These are phyloP conservation scores for Penicillium fimorum DNA, from an alignment of 495 filamentous ascomycete genomes.

Conservation along the genomic window DNA sequence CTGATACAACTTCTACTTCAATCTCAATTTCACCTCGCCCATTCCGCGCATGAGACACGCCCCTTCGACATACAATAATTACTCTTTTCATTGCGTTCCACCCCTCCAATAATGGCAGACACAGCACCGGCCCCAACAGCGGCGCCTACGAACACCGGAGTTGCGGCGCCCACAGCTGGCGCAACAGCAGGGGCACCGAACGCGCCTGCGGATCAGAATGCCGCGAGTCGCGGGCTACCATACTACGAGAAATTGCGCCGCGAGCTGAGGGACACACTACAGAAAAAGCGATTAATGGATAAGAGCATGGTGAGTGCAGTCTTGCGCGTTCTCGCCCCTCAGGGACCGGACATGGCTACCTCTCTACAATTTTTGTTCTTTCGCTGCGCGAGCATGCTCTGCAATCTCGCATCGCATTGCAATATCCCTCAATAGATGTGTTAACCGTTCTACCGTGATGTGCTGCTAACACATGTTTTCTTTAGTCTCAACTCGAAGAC, in stretches of 20 bases:
- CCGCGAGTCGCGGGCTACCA: slow-evolving; percentile 51
- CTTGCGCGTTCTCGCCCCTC: neutral
- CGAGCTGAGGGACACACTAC: slow-evolving; percentile 64
- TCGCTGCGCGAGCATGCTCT: neutral
- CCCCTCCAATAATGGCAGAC: slow-evolving; percentile 49
- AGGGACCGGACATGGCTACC: neutral
- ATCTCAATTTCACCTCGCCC: neutral
- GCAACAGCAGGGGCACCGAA: slow-evolving; percentile 30
- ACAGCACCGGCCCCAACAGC: slow-evolving; percentile 42
- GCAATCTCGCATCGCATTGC: neutral
- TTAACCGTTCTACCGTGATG: neutral
- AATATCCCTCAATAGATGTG: neutral
- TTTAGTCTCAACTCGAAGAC: slow-evolving; percentile 68
- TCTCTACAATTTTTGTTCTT: neutral
- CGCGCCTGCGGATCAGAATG: slow-evolving; percentile 32
- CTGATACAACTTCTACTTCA: neutral
- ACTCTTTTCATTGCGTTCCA: neutral
- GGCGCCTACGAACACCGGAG: slow-evolving; percentile 21
- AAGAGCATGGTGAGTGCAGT: slow-evolving; percentile 56
- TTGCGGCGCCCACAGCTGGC: slow-evolving; percentile 20
- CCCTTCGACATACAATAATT: neutral
- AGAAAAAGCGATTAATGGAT: slow-evolving; percentile 66
- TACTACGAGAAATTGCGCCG: slow-evolving; percentile 74
- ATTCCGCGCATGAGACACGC: neutral
- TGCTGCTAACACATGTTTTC: slow-evolving; percentile 5